Evolutionary conservation across 179 eudicot genomes (phyloP).

Genomic region (Amaranthus tricolor): DNA sequence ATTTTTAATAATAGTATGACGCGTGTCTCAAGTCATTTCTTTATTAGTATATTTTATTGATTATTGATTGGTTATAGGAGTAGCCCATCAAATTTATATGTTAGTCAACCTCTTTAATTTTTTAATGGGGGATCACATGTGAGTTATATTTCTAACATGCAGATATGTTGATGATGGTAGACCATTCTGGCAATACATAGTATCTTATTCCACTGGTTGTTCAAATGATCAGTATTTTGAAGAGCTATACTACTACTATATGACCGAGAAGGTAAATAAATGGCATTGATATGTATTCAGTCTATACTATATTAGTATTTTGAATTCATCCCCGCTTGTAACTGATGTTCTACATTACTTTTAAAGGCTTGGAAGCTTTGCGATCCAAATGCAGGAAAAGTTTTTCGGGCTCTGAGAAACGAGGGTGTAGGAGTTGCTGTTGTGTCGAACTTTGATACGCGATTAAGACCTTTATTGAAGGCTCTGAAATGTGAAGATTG

Average conservation of each 20-base stretch:
- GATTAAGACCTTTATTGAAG: slow-evolving; percentile 71
- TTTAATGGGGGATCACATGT: too few species aligned
- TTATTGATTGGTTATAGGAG: too few species aligned
- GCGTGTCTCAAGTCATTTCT: too few species aligned
- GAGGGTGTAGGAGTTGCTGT: slow-evolving; percentile 89
- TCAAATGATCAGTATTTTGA: slow-evolving; percentile 86
- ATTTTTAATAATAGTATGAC: too few species aligned
- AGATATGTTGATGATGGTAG: slow-evolving; percentile 96
- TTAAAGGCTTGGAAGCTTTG: slow-evolving; percentile 93
- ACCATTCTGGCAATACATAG: slow-evolving; percentile 94
- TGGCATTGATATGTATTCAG: background rate
- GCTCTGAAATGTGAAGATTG: slow-evolving; percentile 92
- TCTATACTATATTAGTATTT: background rate
- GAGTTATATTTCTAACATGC: slow-evolving; percentile 18
- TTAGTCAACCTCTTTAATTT: too few species aligned
- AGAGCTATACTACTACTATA: slow-evolving; percentile 88
- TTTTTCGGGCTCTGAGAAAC: slow-evolving; percentile 64
- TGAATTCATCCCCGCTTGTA: background rate
- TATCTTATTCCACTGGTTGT: slow-evolving; percentile 92
- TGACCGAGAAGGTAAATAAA: slow-evolving; percentile 74
- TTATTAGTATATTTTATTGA: too few species aligned
- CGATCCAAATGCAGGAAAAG: slow-evolving; percentile 87
- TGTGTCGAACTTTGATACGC: slow-evolving; percentile 92
- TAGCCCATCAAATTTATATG: too few species aligned
- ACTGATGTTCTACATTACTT: slow-evolving; percentile 8